These are phyloP conservation scores for Middelhovenomyces tepae DNA, from an alignment of 805 yeast species.

Conservation along the genomic window DNA sequence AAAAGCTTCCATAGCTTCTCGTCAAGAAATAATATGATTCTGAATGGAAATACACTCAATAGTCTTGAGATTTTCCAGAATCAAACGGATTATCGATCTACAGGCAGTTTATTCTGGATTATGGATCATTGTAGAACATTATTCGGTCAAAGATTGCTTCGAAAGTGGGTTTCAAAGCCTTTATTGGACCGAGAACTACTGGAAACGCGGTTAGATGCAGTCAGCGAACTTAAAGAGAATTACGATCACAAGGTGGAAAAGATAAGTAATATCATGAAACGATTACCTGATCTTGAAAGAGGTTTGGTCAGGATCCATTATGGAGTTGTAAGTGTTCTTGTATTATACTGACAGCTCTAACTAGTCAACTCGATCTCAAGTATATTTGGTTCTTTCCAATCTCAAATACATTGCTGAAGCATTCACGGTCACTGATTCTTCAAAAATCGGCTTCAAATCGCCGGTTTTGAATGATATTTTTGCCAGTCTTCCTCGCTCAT, in stretches of 20 bases:
- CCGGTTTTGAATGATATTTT: conserved; percentile 34
- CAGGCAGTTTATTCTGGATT: conserved; percentile 73
- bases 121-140: conserved; percentile 72
- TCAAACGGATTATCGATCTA: conserved; percentile 42
- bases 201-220: conserved; percentile 53
- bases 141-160: conserved; percentile 61
- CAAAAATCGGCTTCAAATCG: conserved; percentile 21
- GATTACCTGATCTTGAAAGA: conserved; percentile 50
- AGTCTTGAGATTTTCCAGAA: conserved; percentile 71
- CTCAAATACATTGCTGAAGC: conserved; percentile 28
- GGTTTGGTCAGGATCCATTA: conserved; percentile 52
- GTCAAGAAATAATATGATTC: conserved; percentile 38
- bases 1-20: conserved; percentile 47
- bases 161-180: conserved; percentile 71
- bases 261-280: conserved; percentile 22
- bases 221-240: conserved; percentile 24
- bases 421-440: conserved; percentile 21
- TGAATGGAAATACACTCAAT: conserved; percentile 57
- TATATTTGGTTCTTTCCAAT: conserved; percentile 44
- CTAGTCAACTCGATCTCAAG: conserved; percentile 42
- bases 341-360: background rate
- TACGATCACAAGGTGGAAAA: conserved; percentile 20
- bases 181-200: conserved; percentile 46
- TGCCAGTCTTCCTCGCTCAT: conserved; percentile 28
- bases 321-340: conserved; percentile 32